Percentiles rank a stretch among this genome's conserved stretches.
phyloP scores from a whole-genome alignment of 345 rosid species.

The Lepidium aucheri region DNA sequence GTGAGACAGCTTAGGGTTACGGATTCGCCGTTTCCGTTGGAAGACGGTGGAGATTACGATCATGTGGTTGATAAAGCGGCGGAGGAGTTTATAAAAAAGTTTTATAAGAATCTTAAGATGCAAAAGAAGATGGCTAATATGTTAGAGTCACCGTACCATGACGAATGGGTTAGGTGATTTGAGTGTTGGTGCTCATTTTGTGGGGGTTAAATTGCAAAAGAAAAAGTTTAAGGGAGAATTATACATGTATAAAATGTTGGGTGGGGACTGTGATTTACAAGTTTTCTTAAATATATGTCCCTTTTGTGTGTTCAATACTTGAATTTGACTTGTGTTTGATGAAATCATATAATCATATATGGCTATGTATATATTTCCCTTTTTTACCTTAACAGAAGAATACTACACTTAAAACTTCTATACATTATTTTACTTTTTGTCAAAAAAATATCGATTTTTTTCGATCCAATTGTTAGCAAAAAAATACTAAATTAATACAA shows the following conservation, averaged over 20 bases:
- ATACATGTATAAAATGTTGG: conserved; percentile 6
- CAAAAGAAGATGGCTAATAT: conserved; percentile 36
- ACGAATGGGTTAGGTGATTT: conserved; percentile 38
- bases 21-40: conserved; percentile 71
- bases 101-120: conserved; percentile 51
- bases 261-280: conserved; percentile 1
- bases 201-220: neutral
- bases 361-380: too few relatives aligned
- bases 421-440: too few relatives aligned
- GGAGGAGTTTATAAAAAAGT: conserved; percentile 68
- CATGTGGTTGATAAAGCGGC: conserved; percentile 58
- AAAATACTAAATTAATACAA: too few relatives aligned
- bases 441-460: too few relatives aligned
- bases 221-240: neutral
- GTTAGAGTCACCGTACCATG: conserved; percentile 44
- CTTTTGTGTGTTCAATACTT: conserved; percentile 1
- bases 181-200: neutral
- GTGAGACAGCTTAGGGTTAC: conserved; percentile 68
- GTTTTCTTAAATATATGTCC: neutral
- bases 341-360: too few relatives aligned
- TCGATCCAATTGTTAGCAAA: too few relatives aligned
- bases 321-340: neutral
- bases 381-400: too few relatives aligned
- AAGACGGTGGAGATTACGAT: conserved; percentile 50
- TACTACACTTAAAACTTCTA: too few relatives aligned